Percentiles rank a stretch among this genome's conserved stretches.
Evolutionary conservation across 2,329 filamentous ascomycete species (phyloP).

Genomic region (Fonsecaea multimorphosa): DNA sequence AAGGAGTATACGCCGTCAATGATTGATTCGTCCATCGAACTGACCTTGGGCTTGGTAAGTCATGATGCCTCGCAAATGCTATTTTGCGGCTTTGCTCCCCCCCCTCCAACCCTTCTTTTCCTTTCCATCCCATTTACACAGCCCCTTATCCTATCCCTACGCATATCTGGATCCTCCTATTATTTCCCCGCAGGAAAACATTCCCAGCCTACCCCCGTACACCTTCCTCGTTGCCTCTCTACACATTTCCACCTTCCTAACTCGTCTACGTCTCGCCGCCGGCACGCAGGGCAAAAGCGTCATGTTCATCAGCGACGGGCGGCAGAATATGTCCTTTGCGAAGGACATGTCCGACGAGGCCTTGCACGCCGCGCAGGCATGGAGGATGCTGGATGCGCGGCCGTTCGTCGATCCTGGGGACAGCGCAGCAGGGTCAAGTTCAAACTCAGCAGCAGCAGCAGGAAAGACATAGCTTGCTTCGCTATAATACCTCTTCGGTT

Average conservation of each 20-base stretch:
- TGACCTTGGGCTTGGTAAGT: constrained; percentile 57
- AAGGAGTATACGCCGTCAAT: constrained; percentile 53
- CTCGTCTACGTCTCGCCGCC: neutral
- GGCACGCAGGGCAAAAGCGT: constrained; percentile 24
- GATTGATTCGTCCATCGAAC: constrained; percentile 59
- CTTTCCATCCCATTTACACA: neutral
- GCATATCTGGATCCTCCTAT: no score
- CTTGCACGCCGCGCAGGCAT: constrained; percentile 53
- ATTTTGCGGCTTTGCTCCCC: no score
- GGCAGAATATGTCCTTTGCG: constrained; percentile 16
- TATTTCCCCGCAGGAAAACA: no score
- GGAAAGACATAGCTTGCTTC: no score
- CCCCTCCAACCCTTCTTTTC: no score
- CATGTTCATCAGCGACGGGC: constrained; percentile 29
- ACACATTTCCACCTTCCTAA: no score
- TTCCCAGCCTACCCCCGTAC: no score
- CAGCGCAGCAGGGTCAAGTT: neutral
- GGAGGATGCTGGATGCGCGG: constrained; percentile 54
- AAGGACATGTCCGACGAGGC: constrained; percentile 50
- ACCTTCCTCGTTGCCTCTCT: no score
- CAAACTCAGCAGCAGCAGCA: neutral
- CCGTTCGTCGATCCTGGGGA: constrained; percentile 46
- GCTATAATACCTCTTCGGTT: no score
- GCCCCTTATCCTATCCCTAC: neutral
- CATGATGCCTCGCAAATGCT: no score